These are phyloP conservation scores for Calonectria pauciramosa DNA, from an alignment of 2,329 filamentous ascomycete species.

Conservation along the genomic window DNA sequence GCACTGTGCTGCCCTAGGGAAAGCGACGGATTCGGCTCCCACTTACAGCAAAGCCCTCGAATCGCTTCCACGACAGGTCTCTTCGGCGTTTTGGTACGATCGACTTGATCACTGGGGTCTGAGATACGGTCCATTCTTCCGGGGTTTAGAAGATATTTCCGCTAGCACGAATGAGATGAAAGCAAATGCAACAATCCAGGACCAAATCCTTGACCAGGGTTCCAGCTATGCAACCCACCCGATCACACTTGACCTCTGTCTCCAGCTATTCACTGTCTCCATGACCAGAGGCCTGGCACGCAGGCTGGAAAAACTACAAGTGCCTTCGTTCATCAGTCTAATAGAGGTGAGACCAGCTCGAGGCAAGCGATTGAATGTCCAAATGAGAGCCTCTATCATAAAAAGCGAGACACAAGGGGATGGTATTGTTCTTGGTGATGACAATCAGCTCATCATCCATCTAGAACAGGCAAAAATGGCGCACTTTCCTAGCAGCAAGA, in stretches of 20 bases:
- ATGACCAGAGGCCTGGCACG: conserved; percentile 14
- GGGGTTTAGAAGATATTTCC: not conserved
- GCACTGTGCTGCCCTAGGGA: conserved; percentile 34
- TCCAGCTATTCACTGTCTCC: conserved; percentile 25
- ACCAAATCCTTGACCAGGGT: conserved; percentile 9
- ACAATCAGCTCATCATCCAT: not conserved
- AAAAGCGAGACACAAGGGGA: not conserved
- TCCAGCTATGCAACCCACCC: conserved; percentile 23
- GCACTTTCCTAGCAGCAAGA: not conserved
- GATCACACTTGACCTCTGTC: conserved; percentile 19
- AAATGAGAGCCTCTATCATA: not conserved
- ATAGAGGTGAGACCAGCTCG: not conserved
- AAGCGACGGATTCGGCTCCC: not conserved
- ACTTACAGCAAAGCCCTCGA: not conserved
- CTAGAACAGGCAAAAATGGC: not conserved
- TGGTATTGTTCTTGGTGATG: not conserved
- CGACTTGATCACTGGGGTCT: not conserved
- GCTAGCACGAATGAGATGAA: not conserved
- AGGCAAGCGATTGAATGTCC: not conserved
- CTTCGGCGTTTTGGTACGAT: not conserved
- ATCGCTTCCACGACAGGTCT: not conserved
- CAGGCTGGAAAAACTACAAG: conserved; percentile 7
- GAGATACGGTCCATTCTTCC: conserved; percentile 1
- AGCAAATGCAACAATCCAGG: not conserved
- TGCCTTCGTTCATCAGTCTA: conserved; percentile 21